Evolutionary conservation across 345 rosid genomes (phyloP).

Genomic region (Viola odorata): DNA sequence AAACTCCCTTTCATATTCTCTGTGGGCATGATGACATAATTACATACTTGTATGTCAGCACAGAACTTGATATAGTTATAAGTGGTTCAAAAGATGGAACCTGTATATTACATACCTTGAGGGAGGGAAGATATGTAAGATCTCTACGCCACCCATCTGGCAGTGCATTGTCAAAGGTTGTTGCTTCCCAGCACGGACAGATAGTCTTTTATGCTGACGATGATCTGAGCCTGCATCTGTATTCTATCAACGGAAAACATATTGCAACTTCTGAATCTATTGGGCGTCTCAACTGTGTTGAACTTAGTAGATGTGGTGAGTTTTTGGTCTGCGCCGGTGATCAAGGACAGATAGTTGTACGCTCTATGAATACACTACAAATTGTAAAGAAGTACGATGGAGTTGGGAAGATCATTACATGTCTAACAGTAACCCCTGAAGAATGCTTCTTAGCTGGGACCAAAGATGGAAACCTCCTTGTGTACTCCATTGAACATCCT

Average conservation of each 20-base stretch:
- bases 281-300: constrained; percentile 86
- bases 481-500: constrained; percentile 81
- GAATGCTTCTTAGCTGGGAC: constrained; percentile 96
- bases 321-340: constrained; percentile 91
- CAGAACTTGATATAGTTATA: constrained; percentile 88
- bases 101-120: constrained; percentile 79
- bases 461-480: constrained; percentile 88
- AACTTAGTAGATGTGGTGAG: constrained; percentile 80
- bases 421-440: constrained; percentile 75
- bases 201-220: constrained; percentile 75
- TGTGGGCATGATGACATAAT: constrained; percentile 95
- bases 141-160: constrained; percentile 83
- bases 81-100: constrained; percentile 99
- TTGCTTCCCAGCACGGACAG: constrained; percentile 77
- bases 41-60: constrained; percentile 75
- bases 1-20: constrained; percentile 90
- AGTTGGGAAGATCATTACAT: constrained; percentile 73
- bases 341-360: constrained; percentile 87
- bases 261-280: constrained; percentile 85
- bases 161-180: constrained; percentile 74
- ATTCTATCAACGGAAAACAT: constrained; percentile 89
- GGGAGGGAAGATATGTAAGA: constrained; percentile 88
- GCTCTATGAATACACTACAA: constrained; percentile 88
- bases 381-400: constrained; percentile 67
- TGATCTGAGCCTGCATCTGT: constrained; percentile 86